These are phyloP conservation scores for Trypanosoma boissoni DNA, from an alignment of 208 protist species.

Conservation along the genomic window DNA sequence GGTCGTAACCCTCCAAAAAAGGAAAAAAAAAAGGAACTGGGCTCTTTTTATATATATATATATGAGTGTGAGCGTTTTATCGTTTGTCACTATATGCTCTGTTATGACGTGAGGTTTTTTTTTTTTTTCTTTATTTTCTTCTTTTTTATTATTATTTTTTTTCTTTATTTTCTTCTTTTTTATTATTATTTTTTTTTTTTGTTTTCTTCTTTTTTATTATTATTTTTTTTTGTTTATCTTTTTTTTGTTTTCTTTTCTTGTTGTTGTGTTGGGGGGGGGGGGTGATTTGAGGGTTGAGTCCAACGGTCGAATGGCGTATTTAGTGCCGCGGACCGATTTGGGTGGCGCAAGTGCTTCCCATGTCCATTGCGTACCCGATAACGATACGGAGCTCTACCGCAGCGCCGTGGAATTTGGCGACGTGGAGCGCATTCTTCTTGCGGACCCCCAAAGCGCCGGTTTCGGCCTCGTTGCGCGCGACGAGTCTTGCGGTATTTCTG, in stretches of 20 bases:
- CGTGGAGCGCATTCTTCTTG: constrained; percentile 37
- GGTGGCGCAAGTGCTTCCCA: not conserved
- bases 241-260: constrained; percentile 18
- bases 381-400: constrained; percentile 43
- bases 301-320: constrained; percentile 15
- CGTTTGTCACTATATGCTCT: not conserved
- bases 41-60: not conserved
- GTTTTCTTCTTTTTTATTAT: constrained; percentile 13
- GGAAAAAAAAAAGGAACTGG: not conserved
- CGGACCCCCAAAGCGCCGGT: constrained; percentile 7
- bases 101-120: not conserved
- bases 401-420: constrained; percentile 50
- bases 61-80: no score
- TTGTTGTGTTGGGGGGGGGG: constrained; percentile 10
- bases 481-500: constrained; percentile 28
- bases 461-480: constrained; percentile 54
- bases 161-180: constrained; percentile 9
- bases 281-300: not conserved
- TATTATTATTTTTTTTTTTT: constrained; percentile 15
- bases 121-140: constrained; percentile 9
- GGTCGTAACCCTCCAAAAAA: not conserved
- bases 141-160: not conserved
- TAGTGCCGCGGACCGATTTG: not conserved
- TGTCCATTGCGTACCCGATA: not conserved
- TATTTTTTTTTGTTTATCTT: not conserved